Base-by-base conservation (phyloP, 805 yeast species). In the Hanseniaspora meyeri region DNA sequence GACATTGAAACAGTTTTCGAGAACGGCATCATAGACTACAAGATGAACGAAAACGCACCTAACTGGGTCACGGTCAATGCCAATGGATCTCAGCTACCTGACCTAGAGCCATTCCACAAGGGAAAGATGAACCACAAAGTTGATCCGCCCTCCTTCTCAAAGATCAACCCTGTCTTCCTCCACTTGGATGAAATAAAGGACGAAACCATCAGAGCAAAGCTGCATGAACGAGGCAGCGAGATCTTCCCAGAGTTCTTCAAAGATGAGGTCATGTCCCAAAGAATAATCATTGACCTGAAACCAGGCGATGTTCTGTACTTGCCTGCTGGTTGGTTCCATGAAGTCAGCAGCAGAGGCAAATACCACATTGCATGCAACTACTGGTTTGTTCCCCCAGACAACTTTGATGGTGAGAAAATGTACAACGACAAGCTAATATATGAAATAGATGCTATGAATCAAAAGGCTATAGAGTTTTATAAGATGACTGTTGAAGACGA, bases 241-340 rank as follows among this genome's bases (percentile, higher is more conserved):
- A 65, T 71, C 34, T 83, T 77, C 67, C 85, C 85, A 0, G 71
- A 73, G 1, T 71, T 82, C 51, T 63, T 73, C 43, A 59, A 67
- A 0, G 17, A 56, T 19, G 48, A 56, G 8, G n/a, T 45, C 6
- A n/a, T 51, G 31, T 70, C 79, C 1, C 66, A 70, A 19, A 71
- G 73, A 48, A 63, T 75, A 16, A 70, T 74, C 17, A 80, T 80
- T 1, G 70, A 75, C 64, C 60, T 85, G 31, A 63, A 74, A 32
- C 81, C 83, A 0, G 88, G 88, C 0, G 80, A 83, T 50, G 79
- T 82, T 82, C 65, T 85, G 24, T 85, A 78, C 63, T 65, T 85
- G 29, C 91, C 91, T 0, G 77, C 85, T 1, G 89, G 91, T 2
- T 85, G 90, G 90, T 85, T 85, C 63, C 91, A 85, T 65, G 91